Evolutionary conservation across 805 yeast genomes (phyloP).

Genomic region (Schwanniomyces polymorphus): DNA sequence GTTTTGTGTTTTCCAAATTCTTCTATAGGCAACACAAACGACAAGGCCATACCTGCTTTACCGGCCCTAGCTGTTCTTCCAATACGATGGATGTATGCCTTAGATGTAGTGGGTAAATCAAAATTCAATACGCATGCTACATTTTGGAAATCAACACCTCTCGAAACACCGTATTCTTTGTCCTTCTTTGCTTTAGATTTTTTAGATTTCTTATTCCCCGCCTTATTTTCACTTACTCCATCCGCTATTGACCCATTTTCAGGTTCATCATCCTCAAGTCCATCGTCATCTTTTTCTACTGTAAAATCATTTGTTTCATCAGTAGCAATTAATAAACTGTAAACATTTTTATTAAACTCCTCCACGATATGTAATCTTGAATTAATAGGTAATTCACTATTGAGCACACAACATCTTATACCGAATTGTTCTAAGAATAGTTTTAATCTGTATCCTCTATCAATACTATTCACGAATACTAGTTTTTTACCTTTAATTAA

Average conservation of each 20-base stretch:
- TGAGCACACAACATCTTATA: constrained; percentile 79
- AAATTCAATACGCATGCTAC: constrained; percentile 96
- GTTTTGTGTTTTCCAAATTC: constrained; percentile 88
- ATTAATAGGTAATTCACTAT: constrained; percentile 89
- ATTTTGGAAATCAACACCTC: constrained; percentile 95
- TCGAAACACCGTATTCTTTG: constrained; percentile 87
- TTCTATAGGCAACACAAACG: constrained; percentile 82
- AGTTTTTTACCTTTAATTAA: constrained; percentile 89
- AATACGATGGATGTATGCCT: constrained; percentile 86
- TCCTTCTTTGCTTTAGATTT: constrained; percentile 45
- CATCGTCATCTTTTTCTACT: constrained; percentile 50
- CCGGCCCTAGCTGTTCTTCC: constrained; percentile 99
- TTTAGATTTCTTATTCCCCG: constrained; percentile 8
- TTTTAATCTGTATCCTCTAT: constrained; percentile 90
- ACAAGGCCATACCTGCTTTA: constrained; percentile 89
- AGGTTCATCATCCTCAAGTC: constrained; percentile 29
- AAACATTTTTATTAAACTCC: constrained; percentile 88
- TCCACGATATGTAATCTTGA: constrained; percentile 95
- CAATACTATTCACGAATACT: constrained; percentile 89
- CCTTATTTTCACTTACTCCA: constrained; percentile 10
- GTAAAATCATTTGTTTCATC: constrained; percentile 76
- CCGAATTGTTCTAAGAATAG: constrained; percentile 94
- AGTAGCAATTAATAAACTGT: constrained; percentile 87
- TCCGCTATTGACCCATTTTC: constrained; percentile 15
- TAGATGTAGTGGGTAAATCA: constrained; percentile 87